Evolutionary conservation across 805 yeast genomes (phyloP).

Genomic region (Candida chilensis): DNA sequence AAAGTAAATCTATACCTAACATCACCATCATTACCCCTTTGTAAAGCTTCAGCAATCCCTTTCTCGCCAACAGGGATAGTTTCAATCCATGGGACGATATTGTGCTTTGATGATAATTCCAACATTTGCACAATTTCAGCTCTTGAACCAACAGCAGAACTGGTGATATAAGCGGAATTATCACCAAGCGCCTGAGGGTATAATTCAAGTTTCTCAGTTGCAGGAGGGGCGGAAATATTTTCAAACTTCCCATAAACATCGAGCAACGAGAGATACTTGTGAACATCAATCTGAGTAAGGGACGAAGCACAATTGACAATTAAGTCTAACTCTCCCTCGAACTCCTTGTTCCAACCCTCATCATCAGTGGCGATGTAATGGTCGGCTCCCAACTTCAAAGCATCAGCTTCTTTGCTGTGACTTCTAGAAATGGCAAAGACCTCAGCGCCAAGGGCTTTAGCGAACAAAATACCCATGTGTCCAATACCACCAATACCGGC

Average conservation of each 20-base stretch:
- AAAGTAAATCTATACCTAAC: constrained; percentile 59
- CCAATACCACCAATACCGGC: constrained; percentile 66
- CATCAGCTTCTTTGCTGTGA: constrained; percentile 39
- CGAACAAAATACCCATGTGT: constrained; percentile 51
- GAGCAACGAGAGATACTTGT: constrained; percentile 7
- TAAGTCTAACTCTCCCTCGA: constrained; percentile 9
- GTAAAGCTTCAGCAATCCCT: constrained; percentile 45
- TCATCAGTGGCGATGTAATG: constrained; percentile 41
- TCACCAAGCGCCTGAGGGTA: too few species aligned
- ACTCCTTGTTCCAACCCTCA: constrained; percentile 13
- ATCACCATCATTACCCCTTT: constrained; percentile 43
- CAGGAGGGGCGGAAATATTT: too few species aligned
- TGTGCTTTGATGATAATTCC: constrained; percentile 49
- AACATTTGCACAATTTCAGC: constrained; percentile 60
- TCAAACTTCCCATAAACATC: constrained; percentile 22
- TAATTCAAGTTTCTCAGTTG: too few species aligned
- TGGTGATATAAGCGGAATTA: too few species aligned
- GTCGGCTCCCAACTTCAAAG: constrained; percentile 45
- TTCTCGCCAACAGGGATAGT: constrained; percentile 42
- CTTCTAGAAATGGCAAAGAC: constrained; percentile 48
- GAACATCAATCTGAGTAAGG: constrained; percentile 13
- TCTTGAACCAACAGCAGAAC: constrained; percentile 55
- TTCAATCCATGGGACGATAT: constrained; percentile 57
- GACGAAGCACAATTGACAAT: constrained; percentile 37
- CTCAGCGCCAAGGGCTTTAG: constrained; percentile 56